A percentile compares a stretch with the other conserved stretches of the same genome.
phyloP scores from a whole-genome alignment of 305 asterid genomes.

The Lippia alba region DNA sequence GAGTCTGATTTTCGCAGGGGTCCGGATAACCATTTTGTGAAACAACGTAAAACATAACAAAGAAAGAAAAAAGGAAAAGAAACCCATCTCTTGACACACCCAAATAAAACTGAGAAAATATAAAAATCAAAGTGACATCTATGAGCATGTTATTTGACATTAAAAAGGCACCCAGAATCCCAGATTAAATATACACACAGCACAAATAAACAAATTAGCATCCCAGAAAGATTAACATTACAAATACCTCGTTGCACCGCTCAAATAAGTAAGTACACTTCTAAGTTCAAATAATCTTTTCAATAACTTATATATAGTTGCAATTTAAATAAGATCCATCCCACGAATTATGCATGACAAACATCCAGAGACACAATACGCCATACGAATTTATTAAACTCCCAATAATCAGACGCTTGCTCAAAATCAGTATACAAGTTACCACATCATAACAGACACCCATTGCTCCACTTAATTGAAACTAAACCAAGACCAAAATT shows the following conservation, averaged over 20 bases:
- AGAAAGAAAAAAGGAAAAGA: neutral
- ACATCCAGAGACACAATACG: neutral
- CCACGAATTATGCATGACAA: conserved; percentile 12
- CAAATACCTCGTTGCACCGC: conserved; percentile 8
- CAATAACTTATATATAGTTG: conserved; percentile 4
- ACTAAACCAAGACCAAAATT: neutral
- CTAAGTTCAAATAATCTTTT: conserved; percentile 18
- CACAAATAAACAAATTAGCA: neutral
- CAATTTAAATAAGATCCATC: neutral
- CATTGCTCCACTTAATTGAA: neutral
- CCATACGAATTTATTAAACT: neutral
- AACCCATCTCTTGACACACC: neutral
- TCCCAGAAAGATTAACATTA: neutral
- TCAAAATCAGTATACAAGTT: neutral
- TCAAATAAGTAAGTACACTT: neutral
- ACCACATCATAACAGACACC: neutral
- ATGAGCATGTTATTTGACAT: neutral
- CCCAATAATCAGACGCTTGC: conserved; percentile 1
- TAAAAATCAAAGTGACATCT: conserved; percentile 10
- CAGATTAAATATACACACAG: neutral
- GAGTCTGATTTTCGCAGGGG: neutral
- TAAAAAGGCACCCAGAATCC: conserved; percentile 17
- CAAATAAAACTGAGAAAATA: neutral
- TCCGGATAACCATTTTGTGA: neutral
- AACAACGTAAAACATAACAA: neutral